phyloP scores from a whole-genome alignment of 2,329 filamentous ascomycete species.

The Colletotrichum sp. region DNA sequence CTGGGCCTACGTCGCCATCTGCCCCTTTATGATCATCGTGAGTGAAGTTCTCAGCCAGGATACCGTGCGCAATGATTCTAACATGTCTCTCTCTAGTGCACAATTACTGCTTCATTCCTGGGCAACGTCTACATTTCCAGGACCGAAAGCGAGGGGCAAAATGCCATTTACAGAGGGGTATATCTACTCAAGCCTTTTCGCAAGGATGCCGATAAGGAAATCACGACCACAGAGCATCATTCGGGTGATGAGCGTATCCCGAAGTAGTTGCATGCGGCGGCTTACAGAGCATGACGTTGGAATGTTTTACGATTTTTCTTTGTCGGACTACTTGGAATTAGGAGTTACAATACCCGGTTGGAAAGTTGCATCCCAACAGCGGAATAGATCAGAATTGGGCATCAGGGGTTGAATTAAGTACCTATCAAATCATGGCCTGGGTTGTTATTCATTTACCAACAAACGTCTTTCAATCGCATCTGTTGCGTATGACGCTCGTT shows the following conservation, averaged over 20 bases:
- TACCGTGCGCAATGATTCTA: background rate
- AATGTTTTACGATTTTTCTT: background rate
- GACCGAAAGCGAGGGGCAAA: constrained; percentile 27
- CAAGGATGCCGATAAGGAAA: background rate
- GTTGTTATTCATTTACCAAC: background rate
- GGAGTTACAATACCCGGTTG: background rate
- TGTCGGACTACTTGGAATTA: background rate
- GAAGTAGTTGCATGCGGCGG: background rate
- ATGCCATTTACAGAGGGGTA: constrained; percentile 32
- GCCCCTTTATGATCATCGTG: constrained; percentile 59
- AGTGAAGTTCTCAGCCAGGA: constrained; percentile 18
- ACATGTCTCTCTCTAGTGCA: constrained; percentile 22
- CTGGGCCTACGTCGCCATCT: constrained; percentile 67
- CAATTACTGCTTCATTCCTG: constrained; percentile 30
- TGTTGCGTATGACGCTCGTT: background rate
- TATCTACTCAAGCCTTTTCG: constrained; percentile 29
- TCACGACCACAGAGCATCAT: background rate
- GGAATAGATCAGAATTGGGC: background rate
- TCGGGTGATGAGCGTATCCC: background rate
- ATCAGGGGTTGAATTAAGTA: background rate
- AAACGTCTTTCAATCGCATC: background rate
- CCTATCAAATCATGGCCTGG: background rate
- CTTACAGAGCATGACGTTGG: too few relatives aligned
- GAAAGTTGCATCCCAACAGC: background rate
- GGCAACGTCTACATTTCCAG: constrained; percentile 38